Percentiles rank a stretch among this genome's conserved stretches.
These are phyloP conservation scores for Trichosanthes truncata DNA, from an alignment of 306 rosid genomes.

Conservation along the genomic window DNA sequence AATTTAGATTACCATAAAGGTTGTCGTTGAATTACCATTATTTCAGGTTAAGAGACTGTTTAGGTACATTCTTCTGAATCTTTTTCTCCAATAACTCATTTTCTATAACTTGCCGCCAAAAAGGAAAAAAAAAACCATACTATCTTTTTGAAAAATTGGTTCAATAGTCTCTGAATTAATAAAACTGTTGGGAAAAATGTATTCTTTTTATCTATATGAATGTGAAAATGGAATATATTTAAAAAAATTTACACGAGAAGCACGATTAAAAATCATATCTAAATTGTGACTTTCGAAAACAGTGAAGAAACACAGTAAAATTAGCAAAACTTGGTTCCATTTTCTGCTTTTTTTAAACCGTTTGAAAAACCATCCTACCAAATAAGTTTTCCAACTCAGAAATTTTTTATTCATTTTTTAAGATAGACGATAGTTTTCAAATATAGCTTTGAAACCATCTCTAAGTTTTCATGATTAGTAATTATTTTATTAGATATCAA, in stretches of 20 bases:
- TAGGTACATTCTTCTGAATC: not conserved
- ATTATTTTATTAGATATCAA: not conserved
- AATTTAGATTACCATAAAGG: not conserved
- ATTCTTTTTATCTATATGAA: not conserved
- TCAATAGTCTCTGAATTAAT: not conserved
- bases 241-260: not conserved
- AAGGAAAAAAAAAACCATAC: not conserved
- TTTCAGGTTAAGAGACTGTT: not conserved
- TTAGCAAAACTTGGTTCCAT: not conserved
- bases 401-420: not conserved
- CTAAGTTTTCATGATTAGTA: constrained; percentile 8
- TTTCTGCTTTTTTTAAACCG: not conserved
- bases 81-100: not conserved
- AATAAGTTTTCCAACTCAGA: not conserved
- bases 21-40: not conserved
- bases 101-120: not conserved
- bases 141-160: not conserved
- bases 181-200: too few species aligned
- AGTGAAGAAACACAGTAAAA: not conserved
- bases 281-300: not conserved
- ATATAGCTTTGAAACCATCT: not conserved
- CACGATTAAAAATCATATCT: not conserved
- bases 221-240: not conserved
- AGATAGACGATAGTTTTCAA: not conserved
- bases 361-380: not conserved